phyloP scores from a whole-genome alignment of 768 basidiomycete species.

The Sarcodon aspratus region DNA sequence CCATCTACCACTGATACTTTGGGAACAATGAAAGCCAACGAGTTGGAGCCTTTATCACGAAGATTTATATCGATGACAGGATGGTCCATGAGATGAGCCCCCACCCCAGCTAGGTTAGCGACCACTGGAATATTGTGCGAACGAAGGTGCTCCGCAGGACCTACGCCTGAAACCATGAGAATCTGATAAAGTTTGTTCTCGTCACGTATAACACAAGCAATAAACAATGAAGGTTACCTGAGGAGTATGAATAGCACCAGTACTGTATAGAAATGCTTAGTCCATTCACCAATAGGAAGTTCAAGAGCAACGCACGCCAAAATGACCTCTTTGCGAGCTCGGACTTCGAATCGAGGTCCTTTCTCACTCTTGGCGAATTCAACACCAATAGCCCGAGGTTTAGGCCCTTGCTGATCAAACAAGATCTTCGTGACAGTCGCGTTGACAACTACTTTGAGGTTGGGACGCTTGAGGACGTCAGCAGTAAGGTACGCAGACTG shows the following conservation, averaged over 20 bases:
- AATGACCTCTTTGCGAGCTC: slow-evolving; percentile 13
- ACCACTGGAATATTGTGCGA: slow-evolving; percentile 10
- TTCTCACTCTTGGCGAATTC: slow-evolving; percentile 10
- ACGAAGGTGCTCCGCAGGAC: slow-evolving; percentile 9
- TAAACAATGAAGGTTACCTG: slow-evolving; percentile 5
- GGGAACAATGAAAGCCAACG: background rate
- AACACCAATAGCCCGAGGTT: slow-evolving; percentile 44
- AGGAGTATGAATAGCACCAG: slow-evolving; percentile 9
- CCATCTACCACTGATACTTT: too few species aligned
- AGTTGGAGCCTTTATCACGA: slow-evolving; percentile 3
- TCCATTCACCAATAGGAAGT: background rate
- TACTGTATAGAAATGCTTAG: background rate
- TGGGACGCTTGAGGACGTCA: slow-evolving; percentile 50
- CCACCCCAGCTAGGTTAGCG: slow-evolving; percentile 15
- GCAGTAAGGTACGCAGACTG: slow-evolving; percentile 59
- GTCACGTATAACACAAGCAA: slow-evolving; percentile 2
- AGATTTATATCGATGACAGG: slow-evolving; percentile 3
- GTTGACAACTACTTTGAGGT: slow-evolving; percentile 47
- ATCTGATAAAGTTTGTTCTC: slow-evolving; percentile 10
- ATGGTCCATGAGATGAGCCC: slow-evolving; percentile 18
- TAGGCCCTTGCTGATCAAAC: slow-evolving; percentile 27
- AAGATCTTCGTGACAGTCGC: slow-evolving; percentile 48
- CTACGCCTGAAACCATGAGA: slow-evolving; percentile 19
- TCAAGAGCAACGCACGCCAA: background rate
- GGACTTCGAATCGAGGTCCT: slow-evolving; percentile 3